A percentile compares a stretch with the other conserved stretches of the same genome.
Conservation (phyloP, 352 stramenopile species). For the Aphanomyces invadans region DNA sequence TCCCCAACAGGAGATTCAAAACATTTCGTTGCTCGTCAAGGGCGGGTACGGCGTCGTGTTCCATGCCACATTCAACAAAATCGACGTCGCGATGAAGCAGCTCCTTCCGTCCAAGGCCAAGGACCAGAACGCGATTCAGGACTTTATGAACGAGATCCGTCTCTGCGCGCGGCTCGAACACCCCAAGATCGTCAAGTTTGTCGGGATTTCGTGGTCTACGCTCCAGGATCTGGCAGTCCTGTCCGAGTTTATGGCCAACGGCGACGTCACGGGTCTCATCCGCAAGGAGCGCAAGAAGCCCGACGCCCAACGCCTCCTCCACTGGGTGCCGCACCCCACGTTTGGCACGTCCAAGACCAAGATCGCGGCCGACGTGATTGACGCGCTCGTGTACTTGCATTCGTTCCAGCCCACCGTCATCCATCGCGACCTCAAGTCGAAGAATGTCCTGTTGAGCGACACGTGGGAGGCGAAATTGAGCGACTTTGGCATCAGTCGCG, state of each 20-base stretch:
- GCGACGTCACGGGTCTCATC: conserved; percentile 42
- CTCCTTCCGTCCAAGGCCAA: conserved; percentile 48
- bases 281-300: conserved; percentile 29
- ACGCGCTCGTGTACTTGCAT: conserved; percentile 48
- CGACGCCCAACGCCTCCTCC: conserved; percentile 17
- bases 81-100: conserved; percentile 61
- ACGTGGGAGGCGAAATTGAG: conserved; percentile 53
- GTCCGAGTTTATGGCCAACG: conserved; percentile 59
- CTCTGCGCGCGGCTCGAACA: conserved; percentile 53
- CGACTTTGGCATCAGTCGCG: conserved; percentile 59
- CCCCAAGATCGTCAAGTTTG: conserved; percentile 64
- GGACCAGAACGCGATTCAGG: conserved; percentile 29
- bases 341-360: conserved; percentile 28
- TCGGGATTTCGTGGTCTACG: conserved; percentile 65
- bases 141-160: conserved; percentile 54
- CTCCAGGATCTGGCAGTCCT: conserved; percentile 54
- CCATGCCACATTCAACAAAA: conserved; percentile 55
- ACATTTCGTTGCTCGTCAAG: conserved; percentile 50
- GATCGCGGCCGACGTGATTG: conserved; percentile 37
- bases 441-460: conserved; percentile 46
- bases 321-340: conserved; percentile 22
- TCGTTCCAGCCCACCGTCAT: conserved; percentile 40
- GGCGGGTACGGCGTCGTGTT: conserved; percentile 67
- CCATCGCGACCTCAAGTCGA: conserved; percentile 44
- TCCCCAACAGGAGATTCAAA: conserved; percentile 41